These are phyloP conservation scores for Phytophthora melonis DNA, from an alignment of 352 stramenopile genomes.

Conservation along the genomic window DNA sequence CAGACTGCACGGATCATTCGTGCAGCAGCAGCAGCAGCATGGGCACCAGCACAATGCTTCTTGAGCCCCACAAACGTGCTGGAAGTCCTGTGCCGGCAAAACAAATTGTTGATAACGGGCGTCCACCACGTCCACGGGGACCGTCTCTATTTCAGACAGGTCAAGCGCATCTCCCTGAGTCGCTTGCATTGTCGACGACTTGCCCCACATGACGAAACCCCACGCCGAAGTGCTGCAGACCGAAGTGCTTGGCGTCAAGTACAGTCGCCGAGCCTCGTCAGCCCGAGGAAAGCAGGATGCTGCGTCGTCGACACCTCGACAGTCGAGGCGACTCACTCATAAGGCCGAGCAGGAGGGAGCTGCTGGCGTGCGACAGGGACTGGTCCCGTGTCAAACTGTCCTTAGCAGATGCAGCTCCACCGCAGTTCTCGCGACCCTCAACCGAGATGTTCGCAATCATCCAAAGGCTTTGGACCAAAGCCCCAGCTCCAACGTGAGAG, in stretches of 20 bases:
- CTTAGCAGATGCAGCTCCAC: too few relatives aligned
- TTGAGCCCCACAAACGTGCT: too few relatives aligned
- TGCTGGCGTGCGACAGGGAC: conserved; percentile 6
- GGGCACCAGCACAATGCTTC: background rate
- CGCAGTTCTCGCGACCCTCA: background rate
- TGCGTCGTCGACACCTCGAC: background rate
- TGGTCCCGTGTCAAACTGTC: background rate
- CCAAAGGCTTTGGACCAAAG: too few relatives aligned
- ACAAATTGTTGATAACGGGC: conserved; percentile 10
- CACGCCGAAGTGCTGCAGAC: background rate
- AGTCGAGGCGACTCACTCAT: background rate
- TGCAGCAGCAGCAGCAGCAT: background rate
- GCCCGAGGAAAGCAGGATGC: background rate
- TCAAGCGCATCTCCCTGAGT: conserved; percentile 15
- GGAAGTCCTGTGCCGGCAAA: background rate
- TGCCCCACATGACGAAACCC: background rate
- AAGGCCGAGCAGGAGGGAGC: background rate
- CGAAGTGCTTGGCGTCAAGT: background rate
- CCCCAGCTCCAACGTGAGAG: background rate
- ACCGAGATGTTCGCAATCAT: background rate
- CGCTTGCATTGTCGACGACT: conserved; percentile 5
- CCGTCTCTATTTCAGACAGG: conserved; percentile 12
- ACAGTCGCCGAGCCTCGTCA: too few relatives aligned
- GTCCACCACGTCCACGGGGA: background rate
- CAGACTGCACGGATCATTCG: too few relatives aligned